phyloP scores from a whole-genome alignment of 257 asterid genomes.

The Verbena officinalis region DNA sequence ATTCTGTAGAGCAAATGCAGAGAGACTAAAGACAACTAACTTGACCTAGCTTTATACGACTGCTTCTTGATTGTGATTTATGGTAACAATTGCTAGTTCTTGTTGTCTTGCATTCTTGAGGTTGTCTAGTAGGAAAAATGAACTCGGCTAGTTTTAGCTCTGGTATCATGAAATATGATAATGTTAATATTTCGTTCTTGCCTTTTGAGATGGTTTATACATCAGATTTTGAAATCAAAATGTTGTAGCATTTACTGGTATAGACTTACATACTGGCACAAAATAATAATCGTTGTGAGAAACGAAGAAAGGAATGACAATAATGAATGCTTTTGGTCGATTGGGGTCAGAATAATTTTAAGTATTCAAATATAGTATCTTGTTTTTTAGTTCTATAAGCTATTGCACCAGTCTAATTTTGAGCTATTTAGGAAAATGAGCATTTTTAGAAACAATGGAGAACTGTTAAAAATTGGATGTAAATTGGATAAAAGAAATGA shows the following conservation, averaged over 20 bases:
- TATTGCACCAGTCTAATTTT: not conserved
- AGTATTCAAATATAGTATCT: not conserved
- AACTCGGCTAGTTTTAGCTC: not conserved
- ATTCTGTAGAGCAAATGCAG: not conserved
- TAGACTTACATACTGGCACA: too few relatives aligned
- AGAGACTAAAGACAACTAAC: not conserved
- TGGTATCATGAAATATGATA: not conserved
- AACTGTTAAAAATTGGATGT: not conserved
- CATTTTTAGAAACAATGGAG: not conserved
- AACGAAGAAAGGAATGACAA: not conserved
- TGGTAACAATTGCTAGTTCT: not conserved
- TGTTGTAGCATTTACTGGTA: not conserved
- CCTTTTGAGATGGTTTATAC: not conserved
- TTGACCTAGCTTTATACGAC: not conserved
- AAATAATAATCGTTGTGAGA: not conserved
- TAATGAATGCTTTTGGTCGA: not conserved
- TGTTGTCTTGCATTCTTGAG: not conserved
- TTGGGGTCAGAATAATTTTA: not conserved
- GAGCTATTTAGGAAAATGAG: not conserved
- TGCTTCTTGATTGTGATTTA: slow-evolving; percentile 11
- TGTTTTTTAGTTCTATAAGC: not conserved
- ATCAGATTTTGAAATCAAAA: not conserved
- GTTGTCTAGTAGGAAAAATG: slow-evolving; percentile 1
- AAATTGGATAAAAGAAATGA: not conserved
- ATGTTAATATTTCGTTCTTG: not conserved